Evolutionary conservation across 768 basidiomycete genomes (phyloP).

Genomic region (Pleurotus sapidus): DNA sequence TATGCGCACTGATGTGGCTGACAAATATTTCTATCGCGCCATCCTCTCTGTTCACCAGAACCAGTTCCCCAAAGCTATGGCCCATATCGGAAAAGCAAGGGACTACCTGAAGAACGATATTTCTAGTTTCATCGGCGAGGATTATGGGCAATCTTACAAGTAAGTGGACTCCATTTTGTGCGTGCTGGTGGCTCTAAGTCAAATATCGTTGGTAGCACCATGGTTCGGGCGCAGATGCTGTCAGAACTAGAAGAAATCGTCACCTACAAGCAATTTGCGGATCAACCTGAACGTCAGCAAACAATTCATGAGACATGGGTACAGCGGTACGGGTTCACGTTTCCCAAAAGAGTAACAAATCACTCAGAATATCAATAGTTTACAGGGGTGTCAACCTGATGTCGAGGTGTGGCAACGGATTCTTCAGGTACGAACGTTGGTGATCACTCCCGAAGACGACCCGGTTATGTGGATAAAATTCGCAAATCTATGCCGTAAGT

Average conservation of each 20-base stretch:
- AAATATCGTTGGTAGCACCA: constrained; percentile 52
- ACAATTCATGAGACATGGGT: constrained; percentile 96
- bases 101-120: constrained; percentile 91
- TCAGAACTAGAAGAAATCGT: constrained; percentile 99
- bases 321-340: constrained; percentile 61
- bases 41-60: constrained; percentile 96
- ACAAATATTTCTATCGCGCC: constrained; percentile 93
- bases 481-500: constrained; percentile 94
- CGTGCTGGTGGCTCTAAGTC: neutral
- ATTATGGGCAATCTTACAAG: constrained; percentile 96
- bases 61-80: constrained; percentile 87
- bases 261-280: constrained; percentile 88
- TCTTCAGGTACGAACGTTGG: constrained; percentile 91
- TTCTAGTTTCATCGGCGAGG: constrained; percentile 89
- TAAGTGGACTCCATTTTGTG: constrained; percentile 31
- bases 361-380: constrained; percentile 34
- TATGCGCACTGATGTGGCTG: constrained; percentile 91
- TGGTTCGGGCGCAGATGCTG: constrained; percentile 98
- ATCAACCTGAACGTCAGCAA: constrained; percentile 87
- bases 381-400: constrained; percentile 95
- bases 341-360: neutral
- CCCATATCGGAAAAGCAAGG: constrained; percentile 89
- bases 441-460: constrained; percentile 90
- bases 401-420: constrained; percentile 99
- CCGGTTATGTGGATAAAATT: constrained; percentile 99